Evolutionary conservation across 331 rosid genomes (phyloP), one percentile per base, ranked within the genome.

Genomic region (Spiraea crenata): DNA sequence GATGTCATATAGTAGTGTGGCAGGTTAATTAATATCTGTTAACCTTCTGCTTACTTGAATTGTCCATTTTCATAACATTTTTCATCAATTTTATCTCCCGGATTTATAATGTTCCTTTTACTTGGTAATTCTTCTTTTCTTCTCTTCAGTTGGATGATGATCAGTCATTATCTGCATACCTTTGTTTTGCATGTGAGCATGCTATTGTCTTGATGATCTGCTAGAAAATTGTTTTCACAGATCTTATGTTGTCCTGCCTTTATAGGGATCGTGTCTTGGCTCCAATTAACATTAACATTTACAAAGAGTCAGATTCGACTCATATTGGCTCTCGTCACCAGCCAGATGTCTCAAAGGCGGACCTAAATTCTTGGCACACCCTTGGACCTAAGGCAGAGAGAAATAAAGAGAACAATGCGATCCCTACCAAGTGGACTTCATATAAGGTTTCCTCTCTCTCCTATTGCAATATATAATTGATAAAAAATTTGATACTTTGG

Each of bases 361-460:
- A 59, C 56, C 40, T 41, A 62, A 78, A 81, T 71, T 77, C 92
- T 67, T 90, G 93, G 98, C 85, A 55, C 64, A 35, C 71, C 40
- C 89, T 93, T 64, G 98, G 92, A 79, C 77, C 84, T 82, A 87
- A 88, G 79, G 89, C 89, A 25, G 97, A 90, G 82, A 83, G 98
- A 86, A 90, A 87, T 41, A 93, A 93, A 80, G 98, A 93, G 76
- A 93, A 93, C 68, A 83, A 78, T 72, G 89, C 85, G 5, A 77
- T 84, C 79, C 95, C 97, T 79, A 75, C 75, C 58, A 93, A 87
- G 70, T 93, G 98, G 97, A 89, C 87, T 54, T 57, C 96, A 42
- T 87, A 60, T 77, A 87, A 87, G 96, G 98, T 89, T 66, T 72
- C 40, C 38, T 39, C 4, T 46, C 4, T 55, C 13, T 60, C 59